Base-by-base conservation (phyloP, 2,329 filamentous ascomycete species). In the Colletotrichum lupini region DNA sequence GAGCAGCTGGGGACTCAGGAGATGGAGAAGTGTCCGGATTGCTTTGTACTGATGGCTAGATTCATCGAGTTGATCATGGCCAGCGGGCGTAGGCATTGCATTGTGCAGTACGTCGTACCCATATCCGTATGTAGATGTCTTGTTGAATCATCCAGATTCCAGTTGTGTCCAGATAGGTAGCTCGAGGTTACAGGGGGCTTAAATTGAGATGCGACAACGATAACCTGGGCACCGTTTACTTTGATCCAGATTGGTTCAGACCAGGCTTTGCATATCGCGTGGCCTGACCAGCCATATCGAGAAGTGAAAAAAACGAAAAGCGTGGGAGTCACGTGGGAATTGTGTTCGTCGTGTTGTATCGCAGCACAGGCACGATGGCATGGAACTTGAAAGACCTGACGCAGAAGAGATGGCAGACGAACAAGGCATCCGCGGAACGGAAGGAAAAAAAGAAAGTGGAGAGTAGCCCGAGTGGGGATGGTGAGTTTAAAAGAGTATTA, bases 271-370 rank as follows among this genome's bases (percentile, higher is more conserved):
- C 7, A 16, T 46, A 22, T 46, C 35, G 58, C 24, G 16, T 19
- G 32, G n/a, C 28, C 37, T 32, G n/a, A 56, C 22, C 52, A 28
- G 64, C 37, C 28, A 49, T 32, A 37, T 22, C 32, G 64, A 67
- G 55, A n/a, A 19, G 16, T 49, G 42, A n/a, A 8, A n/a, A 32
- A 32, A 32, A 8, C 9, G 9, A 32, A 32, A 59, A 59, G 37
- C 64, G n/a, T 67, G 26, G 26, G n/a, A 67, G 57, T 67, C 64
- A 67, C 55, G 64, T 59, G 64, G 55, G 4, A 35, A 26, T 26
- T 46, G 35, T 59, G 64, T 49, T 49, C 42, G 19, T 49, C 42
- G 42, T n/a, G 42, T 49, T 49, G 42, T 49, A 49, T 49, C 42
- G 42, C 42, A 49, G 42, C 42, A 49, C 42, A 19, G 19, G 42